A percentile compares a stretch with the other conserved stretches of the same genome.
Conservation (phyloP, 1,284 basidiomycete species). For the Pulveroboletus sp. region DNA sequence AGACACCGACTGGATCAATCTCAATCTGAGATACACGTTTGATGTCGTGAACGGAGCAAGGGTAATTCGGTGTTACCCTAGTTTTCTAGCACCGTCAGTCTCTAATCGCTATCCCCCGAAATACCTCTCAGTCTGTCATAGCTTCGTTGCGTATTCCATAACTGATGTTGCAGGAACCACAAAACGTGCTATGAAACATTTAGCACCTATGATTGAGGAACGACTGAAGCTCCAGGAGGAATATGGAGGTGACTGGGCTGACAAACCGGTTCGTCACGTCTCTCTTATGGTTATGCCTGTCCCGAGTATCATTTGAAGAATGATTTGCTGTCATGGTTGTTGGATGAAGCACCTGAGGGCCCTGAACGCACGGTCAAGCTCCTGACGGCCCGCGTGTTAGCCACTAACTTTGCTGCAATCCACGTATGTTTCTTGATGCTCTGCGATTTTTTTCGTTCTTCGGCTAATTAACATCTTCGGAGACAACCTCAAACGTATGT, state of each 20-base stretch:
- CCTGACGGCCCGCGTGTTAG: conserved; percentile 37
- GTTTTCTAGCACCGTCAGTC: conserved; percentile 41
- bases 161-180: no score
- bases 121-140: neutral
- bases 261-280: conserved; percentile 37
- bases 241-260: conserved; percentile 40
- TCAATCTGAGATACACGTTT: conserved; percentile 38
- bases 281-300: conserved; percentile 15
- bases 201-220: conserved; percentile 41
- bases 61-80: conserved; percentile 39
- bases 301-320: neutral
- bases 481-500: conserved; percentile 17
- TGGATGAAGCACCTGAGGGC: conserved; percentile 38
- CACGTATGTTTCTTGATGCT: conserved; percentile 24
- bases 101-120: neutral
- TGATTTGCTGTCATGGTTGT: conserved; percentile 43
- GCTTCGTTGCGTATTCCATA: no score
- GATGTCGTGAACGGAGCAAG: conserved; percentile 33
- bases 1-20: conserved; percentile 38
- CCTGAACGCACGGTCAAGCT: conserved; percentile 30
- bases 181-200: no score
- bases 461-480: neutral
- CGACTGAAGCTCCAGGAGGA: conserved; percentile 34
- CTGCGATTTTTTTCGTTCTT: neutral
- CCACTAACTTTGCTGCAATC: conserved; percentile 43